Evolutionary conservation across 1,284 basidiomycete species (phyloP).

Genomic region (Moesziomyces sp.): DNA sequence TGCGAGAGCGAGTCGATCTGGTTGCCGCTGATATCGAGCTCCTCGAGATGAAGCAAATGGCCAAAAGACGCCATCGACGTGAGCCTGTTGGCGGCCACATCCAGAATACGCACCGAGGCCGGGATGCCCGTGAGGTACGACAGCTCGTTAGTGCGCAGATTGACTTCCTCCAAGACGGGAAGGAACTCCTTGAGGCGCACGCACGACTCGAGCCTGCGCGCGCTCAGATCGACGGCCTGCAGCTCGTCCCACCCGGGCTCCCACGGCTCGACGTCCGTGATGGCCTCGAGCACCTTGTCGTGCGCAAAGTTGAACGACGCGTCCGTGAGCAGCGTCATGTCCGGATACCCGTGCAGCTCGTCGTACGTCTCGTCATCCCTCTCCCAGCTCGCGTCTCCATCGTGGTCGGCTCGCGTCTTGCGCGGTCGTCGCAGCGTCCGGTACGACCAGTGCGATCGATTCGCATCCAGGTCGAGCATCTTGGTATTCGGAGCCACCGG

Average conservation of each 20-base stretch:
- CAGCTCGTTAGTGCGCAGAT: conserved; percentile 71
- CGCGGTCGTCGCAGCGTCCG: conserved; percentile 35
- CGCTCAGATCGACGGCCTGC: conserved; percentile 79
- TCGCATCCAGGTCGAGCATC: conserved; percentile 19
- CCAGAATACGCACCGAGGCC: conserved; percentile 46
- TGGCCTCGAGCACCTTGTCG: conserved; percentile 87
- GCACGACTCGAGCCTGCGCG: conserved; percentile 84
- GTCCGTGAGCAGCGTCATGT: conserved; percentile 74
- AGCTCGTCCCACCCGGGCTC: conserved; percentile 93
- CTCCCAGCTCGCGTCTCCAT: conserved; percentile 13
- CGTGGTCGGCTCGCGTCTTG: conserved; percentile 15
- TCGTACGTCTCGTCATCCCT: conserved; percentile 39
- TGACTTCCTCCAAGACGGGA: conserved; percentile 82
- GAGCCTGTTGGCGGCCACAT: conserved; percentile 71
- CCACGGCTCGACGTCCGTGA: conserved; percentile 94
- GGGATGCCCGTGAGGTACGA: conserved; percentile 64
- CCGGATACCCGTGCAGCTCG: conserved; percentile 46
- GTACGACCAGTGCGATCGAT: conserved; percentile 46
- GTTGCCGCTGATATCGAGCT: conserved; percentile 90
- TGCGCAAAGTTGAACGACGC: conserved; percentile 93
- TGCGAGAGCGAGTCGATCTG: conserved; percentile 76
- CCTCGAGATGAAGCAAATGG: conserved; percentile 86
- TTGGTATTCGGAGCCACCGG: conserved; percentile 11
- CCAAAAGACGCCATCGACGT: conserved; percentile 87
- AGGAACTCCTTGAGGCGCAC: conserved; percentile 93